Conservation (phyloP, 2,329 filamentous ascomycete genomes). For the Aspergillus puulaauensis region DNA sequence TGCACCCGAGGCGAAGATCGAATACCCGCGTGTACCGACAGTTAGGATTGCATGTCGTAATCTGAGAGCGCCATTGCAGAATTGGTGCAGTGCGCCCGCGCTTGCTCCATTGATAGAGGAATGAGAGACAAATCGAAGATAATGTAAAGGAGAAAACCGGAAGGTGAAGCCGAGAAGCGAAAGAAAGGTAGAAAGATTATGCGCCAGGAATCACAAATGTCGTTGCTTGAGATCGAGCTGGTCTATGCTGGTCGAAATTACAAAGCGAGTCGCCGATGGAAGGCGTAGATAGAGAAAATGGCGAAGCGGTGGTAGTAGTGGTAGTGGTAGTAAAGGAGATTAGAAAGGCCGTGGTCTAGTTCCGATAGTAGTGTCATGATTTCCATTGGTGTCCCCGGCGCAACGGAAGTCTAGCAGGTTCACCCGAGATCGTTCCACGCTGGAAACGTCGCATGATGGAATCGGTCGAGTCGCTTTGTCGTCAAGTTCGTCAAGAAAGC, state of each 20-base stretch:
- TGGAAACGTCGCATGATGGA: conserved; percentile 19
- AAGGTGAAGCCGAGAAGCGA: neutral
- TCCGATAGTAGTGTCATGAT: conserved; percentile 31
- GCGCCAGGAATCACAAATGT: conserved; percentile 12
- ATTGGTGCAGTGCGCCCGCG: conserved; percentile 19
- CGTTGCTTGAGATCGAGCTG: conserved; percentile 12
- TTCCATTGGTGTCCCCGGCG: conserved; percentile 27
- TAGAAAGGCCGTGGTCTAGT: conserved; percentile 24
- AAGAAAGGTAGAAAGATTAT: conserved; percentile 5
- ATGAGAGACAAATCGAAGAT: neutral
- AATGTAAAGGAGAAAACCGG: neutral
- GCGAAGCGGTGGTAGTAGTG: too few species aligned
- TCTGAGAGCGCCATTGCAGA: conserved; percentile 17
- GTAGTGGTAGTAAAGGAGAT: conserved; percentile 12
- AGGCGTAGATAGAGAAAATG: conserved; percentile 1
- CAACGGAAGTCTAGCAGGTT: conserved; percentile 20
- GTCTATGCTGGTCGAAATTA: conserved; percentile 8
- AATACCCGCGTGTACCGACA: conserved; percentile 11
- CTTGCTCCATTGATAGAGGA: conserved; percentile 5
- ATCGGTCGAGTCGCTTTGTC: conserved; percentile 28
- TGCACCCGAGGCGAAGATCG: conserved; percentile 13
- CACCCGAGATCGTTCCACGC: conserved; percentile 1
- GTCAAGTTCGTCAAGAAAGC: conserved; percentile 31
- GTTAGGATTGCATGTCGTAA: conserved; percentile 13
- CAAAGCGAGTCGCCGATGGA: conserved; percentile 7